Evolutionary conservation across 768 basidiomycete genomes (phyloP).

Genomic region (Tephrocybe sp.): DNA sequence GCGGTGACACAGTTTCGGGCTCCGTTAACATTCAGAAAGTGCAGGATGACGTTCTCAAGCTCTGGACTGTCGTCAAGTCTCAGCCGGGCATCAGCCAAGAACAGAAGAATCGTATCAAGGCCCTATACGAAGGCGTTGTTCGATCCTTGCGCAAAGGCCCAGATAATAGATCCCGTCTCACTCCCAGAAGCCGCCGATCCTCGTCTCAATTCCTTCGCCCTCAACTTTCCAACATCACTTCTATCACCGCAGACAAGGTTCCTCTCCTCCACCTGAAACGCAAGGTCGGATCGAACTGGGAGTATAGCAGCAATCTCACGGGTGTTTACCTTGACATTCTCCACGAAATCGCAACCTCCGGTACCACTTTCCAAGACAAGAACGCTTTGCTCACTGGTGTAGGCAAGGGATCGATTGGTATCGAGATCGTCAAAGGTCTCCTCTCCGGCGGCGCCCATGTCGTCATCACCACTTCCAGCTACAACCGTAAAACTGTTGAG

Average conservation of each 20-base stretch:
- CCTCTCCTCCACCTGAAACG: constrained; percentile 96
- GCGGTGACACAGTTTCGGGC: constrained; percentile 81
- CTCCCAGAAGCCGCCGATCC: constrained; percentile 76
- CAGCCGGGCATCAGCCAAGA: constrained; percentile 97
- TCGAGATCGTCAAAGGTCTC: constrained; percentile 95
- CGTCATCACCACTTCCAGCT: constrained; percentile 97
- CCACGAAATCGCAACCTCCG: constrained; percentile 97
- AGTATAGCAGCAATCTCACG: constrained; percentile 96
- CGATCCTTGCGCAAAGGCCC: constrained; percentile 84
- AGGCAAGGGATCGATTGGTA: constrained; percentile 96
- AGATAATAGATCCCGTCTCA: constrained; percentile 55
- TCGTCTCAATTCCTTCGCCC: constrained; percentile 98
- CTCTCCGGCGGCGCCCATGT: constrained; percentile 96
- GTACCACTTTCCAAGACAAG: constrained; percentile 98
- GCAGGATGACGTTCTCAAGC: constrained; percentile 92
- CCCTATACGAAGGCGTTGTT: constrained; percentile 95
- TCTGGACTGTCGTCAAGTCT: constrained; percentile 96
- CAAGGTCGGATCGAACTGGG: constrained; percentile 93
- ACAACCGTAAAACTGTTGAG: constrained; percentile 93
- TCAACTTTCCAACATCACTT: constrained; percentile 72
- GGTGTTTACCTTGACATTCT: constrained; percentile 95
- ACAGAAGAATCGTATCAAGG: constrained; percentile 94
- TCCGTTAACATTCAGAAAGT: constrained; percentile 96
- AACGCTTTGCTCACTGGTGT: constrained; percentile 98
- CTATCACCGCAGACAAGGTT: constrained; percentile 79